Conservation (phyloP, 805 yeast species). For the Metahyphopichia silvanorum region DNA sequence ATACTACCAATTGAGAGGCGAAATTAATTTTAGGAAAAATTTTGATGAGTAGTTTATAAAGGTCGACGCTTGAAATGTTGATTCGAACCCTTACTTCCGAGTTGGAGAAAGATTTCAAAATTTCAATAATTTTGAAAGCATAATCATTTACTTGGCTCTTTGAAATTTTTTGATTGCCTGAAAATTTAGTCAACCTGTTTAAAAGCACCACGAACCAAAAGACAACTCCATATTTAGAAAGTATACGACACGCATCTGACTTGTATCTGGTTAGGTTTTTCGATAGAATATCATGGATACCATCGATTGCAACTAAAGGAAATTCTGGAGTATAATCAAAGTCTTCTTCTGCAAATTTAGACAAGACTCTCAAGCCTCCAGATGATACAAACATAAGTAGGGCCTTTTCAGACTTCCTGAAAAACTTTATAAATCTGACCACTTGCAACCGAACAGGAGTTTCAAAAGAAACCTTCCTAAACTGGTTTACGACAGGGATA, state of each 20-base stretch:
- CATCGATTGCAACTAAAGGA: constrained; percentile 34
- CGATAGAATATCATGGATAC: constrained; percentile 31
- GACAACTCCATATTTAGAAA: constrained; percentile 40
- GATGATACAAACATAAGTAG: constrained; percentile 40
- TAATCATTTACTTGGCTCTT: constrained; percentile 4
- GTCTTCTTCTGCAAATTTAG: constrained; percentile 47
- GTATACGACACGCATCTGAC: constrained; percentile 39
- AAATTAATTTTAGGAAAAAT: constrained; percentile 29
- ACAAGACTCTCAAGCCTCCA: constrained; percentile 44
- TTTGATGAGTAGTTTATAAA: constrained; percentile 41
- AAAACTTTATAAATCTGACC: constrained; percentile 28
- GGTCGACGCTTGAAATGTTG: constrained; percentile 34
- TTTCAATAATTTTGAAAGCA: constrained; percentile 32
- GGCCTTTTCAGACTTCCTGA: constrained; percentile 32
- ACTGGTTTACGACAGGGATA: constrained; percentile 38
- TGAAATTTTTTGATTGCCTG: constrained; percentile 3
- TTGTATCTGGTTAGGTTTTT: constrained; percentile 35
- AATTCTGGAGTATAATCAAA: constrained; percentile 35
- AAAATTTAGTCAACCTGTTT: constrained; percentile 24
- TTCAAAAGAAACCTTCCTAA: constrained; percentile 28
- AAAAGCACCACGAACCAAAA: constrained; percentile 42
- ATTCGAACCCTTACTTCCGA: constrained; percentile 44
- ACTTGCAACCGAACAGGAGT: constrained; percentile 33
- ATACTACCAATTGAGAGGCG: constrained; percentile 33
- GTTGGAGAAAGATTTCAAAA: constrained; percentile 41